Evolutionary conservation across 441 rosid species (phyloP).

Genomic region (Euphorbia schlechtendalii): DNA sequence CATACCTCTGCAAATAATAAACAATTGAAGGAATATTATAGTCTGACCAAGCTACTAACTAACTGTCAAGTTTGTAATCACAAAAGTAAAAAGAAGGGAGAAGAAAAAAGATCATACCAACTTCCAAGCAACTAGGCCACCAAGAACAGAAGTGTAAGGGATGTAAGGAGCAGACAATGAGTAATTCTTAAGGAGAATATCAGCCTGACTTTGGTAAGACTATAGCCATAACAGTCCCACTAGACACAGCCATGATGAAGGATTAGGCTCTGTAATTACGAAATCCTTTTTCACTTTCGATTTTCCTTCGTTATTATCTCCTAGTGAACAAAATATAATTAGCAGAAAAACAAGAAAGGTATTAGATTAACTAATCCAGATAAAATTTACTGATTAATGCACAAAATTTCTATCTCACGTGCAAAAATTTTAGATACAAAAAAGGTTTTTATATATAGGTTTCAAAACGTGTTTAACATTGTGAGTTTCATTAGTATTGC

Average conservation of each 20-base stretch:
- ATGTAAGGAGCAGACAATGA: slow-evolving; percentile 43
- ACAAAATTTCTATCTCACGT: neutral
- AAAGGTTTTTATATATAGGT: neutral
- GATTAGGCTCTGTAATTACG: slow-evolving; percentile 11
- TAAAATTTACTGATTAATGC: neutral
- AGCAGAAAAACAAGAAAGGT: neutral
- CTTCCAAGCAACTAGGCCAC: slow-evolving; percentile 45
- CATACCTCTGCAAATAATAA: slow-evolving; percentile 31
- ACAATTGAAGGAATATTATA: neutral
- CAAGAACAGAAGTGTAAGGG: slow-evolving; percentile 48
- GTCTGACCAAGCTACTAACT: neutral
- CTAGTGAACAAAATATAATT: slow-evolving; percentile 9
- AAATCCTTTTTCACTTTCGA: slow-evolving; percentile 15
- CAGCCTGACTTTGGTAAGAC: slow-evolving; percentile 44
- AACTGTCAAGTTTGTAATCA: slow-evolving; percentile 6
- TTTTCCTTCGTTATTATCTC: slow-evolving; percentile 13
- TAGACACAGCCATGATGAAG: slow-evolving; percentile 33
- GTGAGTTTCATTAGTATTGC: neutral
- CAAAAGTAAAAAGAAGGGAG: neutral
- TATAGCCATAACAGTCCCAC: slow-evolving; percentile 40
- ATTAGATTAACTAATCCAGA: neutral
- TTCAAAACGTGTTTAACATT: neutral
- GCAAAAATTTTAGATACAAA: neutral
- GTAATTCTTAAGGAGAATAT: slow-evolving; percentile 41
- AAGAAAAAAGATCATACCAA: slow-evolving; percentile 28